A percentile compares a stretch with the other conserved stretches of the same genome.
Evolutionary conservation across 2,329 filamentous ascomycete species (phyloP).

Genomic region (Verticillium tricorpus): DNA sequence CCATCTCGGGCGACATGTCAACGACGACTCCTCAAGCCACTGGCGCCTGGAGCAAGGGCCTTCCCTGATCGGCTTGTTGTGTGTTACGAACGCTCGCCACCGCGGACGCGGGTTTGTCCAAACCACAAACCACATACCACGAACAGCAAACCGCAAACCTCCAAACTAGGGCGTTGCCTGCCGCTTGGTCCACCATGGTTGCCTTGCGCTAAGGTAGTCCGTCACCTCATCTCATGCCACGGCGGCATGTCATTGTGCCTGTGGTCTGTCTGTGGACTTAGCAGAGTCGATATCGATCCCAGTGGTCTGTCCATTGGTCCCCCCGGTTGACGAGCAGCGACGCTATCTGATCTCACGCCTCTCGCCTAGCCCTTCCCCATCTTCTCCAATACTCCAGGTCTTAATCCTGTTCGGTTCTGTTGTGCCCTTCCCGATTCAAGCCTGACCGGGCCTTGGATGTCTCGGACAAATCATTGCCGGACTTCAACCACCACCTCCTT

Average conservation of each 20-base stretch:
- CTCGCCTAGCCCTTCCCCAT: slow-evolving; percentile 5
- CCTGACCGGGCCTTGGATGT: slow-evolving; percentile 5
- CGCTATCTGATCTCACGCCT: slow-evolving; percentile 2
- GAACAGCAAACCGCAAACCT: not conserved
- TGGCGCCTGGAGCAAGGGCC: not conserved
- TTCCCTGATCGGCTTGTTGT: not conserved
- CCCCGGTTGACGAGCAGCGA: not conserved
- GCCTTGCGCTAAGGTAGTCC: not conserved
- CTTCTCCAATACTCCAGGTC: not conserved
- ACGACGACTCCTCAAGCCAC: not conserved
- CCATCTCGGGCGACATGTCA: not conserved
- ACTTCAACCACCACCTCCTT: slow-evolving; percentile 4
- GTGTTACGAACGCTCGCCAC: not conserved
- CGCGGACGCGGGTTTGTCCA: not conserved
- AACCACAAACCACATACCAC: too few relatives aligned
- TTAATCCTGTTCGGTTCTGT: not conserved
- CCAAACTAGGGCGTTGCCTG: not conserved
- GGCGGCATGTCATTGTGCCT: not conserved
- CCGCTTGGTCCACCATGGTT: not conserved
- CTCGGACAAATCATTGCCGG: slow-evolving; percentile 10
- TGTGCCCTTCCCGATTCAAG: slow-evolving; percentile 3
- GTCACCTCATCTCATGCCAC: not conserved
- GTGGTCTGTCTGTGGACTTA: not conserved
- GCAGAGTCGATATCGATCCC: not conserved
- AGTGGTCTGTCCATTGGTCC: not conserved